Evolutionary conservation across 345 rosid species (phyloP).

Genomic region (Citrus sinensis): DNA sequence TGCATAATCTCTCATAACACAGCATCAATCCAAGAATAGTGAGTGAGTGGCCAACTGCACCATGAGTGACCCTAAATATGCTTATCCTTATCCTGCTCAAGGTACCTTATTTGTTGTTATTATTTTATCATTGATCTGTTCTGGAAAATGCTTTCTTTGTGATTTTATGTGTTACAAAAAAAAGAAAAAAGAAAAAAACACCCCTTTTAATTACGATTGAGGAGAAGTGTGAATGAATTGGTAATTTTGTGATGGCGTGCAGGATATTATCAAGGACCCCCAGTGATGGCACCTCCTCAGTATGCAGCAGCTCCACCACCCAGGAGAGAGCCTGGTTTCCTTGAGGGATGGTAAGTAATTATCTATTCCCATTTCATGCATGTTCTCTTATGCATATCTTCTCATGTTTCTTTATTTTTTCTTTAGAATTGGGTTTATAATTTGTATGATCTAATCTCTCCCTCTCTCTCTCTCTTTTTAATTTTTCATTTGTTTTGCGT

Average conservation of each 20-base stretch:
- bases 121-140: too few species aligned
- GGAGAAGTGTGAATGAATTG: neutral
- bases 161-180: too few species aligned
- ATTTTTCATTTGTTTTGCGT: too few species aligned
- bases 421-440: neutral
- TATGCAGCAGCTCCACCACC: slow-evolving; percentile 52
- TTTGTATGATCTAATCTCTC: neutral
- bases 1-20: neutral
- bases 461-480: neutral
- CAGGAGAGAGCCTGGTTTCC: slow-evolving; percentile 38
- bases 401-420: neutral
- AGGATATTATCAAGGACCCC: slow-evolving; percentile 67
- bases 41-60: neutral
- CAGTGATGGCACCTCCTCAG: slow-evolving; percentile 63
- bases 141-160: too few species aligned
- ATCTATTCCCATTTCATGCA: neutral
- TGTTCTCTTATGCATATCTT: neutral
- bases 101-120: slow-evolving; percentile 18
- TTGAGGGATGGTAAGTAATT: slow-evolving; percentile 50
- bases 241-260: neutral
- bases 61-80: slow-evolving; percentile 53
- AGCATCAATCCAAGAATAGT: neutral
- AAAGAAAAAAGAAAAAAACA: too few species aligned
- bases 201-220: too few species aligned
- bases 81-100: slow-evolving; percentile 54